Evolutionary conservation across 2,329 filamentous ascomycete species (phyloP).

Genomic region (Cryphonectria nitschkei): DNA sequence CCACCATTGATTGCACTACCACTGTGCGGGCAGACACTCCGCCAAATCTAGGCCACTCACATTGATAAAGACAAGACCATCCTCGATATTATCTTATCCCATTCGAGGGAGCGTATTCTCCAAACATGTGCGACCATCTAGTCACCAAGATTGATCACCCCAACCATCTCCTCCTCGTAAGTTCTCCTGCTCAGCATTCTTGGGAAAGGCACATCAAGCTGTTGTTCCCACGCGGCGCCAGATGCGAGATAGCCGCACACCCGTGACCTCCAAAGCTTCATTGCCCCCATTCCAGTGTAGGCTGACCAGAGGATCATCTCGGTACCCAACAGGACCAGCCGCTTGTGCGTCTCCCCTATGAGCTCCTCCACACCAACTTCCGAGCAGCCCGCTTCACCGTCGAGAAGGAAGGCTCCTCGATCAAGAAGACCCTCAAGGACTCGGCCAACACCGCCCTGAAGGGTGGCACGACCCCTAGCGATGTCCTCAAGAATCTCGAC

Average conservation of each 20-base stretch:
- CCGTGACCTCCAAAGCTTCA: background rate
- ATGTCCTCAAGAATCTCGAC: constrained; percentile 81
- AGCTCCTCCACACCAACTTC: constrained; percentile 92
- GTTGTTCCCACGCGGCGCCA: background rate
- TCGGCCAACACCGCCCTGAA: constrained; percentile 69
- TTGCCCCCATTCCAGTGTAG: background rate
- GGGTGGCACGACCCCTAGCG: constrained; percentile 63
- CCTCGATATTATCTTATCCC: background rate
- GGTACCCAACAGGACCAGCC: constrained; percentile 74
- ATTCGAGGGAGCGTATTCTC: background rate
- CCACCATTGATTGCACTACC: background rate
- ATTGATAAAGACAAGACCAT: background rate
- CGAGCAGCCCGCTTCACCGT: constrained; percentile 79
- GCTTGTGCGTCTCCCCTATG: constrained; percentile 87
- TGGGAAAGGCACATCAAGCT: background rate
- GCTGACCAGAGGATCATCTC: constrained; percentile 18
- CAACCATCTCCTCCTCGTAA: constrained; percentile 74
- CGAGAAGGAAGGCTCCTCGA: constrained; percentile 68
- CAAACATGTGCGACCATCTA: constrained; percentile 62
- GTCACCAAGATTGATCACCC: constrained; percentile 73
- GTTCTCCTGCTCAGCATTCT: constrained; percentile 29
- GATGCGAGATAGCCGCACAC: too few species aligned
- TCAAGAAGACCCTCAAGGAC: constrained; percentile 65
- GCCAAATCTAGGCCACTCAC: background rate
- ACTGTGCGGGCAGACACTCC: background rate